Evolutionary conservation across 2,329 filamentous ascomycete species (phyloP).

Genomic region (Neoascochyta sp.): DNA sequence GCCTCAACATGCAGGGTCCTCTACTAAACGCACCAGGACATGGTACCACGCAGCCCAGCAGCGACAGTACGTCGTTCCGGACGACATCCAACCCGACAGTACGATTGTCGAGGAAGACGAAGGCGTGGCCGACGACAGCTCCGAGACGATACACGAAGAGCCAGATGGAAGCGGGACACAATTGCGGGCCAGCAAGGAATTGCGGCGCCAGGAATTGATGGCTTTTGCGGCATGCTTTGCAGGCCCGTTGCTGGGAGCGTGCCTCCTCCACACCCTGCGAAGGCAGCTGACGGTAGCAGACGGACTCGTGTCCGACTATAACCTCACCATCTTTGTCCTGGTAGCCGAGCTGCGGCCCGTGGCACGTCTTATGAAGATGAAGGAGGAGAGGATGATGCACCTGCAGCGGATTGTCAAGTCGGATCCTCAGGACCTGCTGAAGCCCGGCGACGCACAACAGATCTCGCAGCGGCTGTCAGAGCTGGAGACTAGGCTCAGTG

Average conservation of each 20-base stretch:
- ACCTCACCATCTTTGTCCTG: constrained; percentile 84
- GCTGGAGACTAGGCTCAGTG: constrained; percentile 59
- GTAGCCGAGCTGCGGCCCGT: constrained; percentile 81
- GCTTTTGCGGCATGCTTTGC: constrained; percentile 76
- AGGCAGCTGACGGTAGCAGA: constrained; percentile 80
- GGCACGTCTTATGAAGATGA: constrained; percentile 74
- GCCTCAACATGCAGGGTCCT: constrained; percentile 15
- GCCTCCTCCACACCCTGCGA: constrained; percentile 76
- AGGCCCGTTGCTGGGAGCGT: constrained; percentile 75
- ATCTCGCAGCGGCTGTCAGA: constrained; percentile 64
- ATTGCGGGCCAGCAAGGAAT: constrained; percentile 54
- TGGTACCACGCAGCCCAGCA: constrained; percentile 53
- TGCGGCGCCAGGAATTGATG: constrained; percentile 69
- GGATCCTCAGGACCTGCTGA: constrained; percentile 16
- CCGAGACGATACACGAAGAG: constrained; percentile 7
- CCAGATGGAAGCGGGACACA: constrained; percentile 20
- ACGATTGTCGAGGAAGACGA: constrained; percentile 32
- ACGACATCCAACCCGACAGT: constrained; percentile 15
- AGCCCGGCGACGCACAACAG: constrained; percentile 19
- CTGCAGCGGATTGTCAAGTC: constrained; percentile 67
- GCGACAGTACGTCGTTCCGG: constrained; percentile 22
- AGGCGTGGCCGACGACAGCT: constrained; percentile 11
- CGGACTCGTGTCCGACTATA: constrained; percentile 86
- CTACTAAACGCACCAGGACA: constrained; percentile 38
- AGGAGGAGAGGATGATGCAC: constrained; percentile 74